Base-by-base conservation (phyloP, 768 basidiomycete genomes). In the Mycena crocata region DNA sequence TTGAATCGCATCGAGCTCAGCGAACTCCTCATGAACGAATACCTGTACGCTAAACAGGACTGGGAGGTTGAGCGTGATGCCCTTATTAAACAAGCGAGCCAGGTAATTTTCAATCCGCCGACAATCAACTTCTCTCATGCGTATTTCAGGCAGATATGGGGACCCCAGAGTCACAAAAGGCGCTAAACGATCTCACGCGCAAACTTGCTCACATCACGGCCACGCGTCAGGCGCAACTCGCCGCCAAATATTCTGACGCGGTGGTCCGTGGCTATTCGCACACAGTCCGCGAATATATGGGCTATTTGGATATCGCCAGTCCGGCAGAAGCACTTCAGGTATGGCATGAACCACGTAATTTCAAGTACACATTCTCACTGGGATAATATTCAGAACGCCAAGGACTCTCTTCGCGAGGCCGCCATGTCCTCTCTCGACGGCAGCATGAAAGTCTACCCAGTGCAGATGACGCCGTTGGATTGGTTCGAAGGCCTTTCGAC, bases 261-360 rank as follows among this genome's bases (percentile, higher is more conserved):
- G 76, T 77, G 28, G 73, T 77, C 26, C 76, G 75, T 54, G 76
- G 76, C 9, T 75, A 71, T 61, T 72, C 72, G 14, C 76, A 77
- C 55, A 67, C 61, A 26, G 69, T 77, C 45, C 71, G 75, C 14
- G 68, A 73, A 57, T 77, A 75, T 57, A 61, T 77, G 42, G 73
- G 76, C 13, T 77, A 74, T 56, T 60, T 75, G 48, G 74, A 75
- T 42, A 69, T 75, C 55, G 67, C 67, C 30, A 69, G 51, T 30
- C 70, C 74, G 1, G 71, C 73, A 13, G 74, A 74, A 64, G 58
- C 62, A 10, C 72, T 75, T 3, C 74, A 67, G 66, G 66, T 54
- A 45, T 5, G 63, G 21, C 12, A 15, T 52, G 24, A 34, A 26
- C 31, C 32, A 8, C n/a, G 28, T 31, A 32, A 30, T 3, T 31